phyloP scores from a whole-genome alignment of 2,329 filamentous ascomycete species.

The Colletotrichum godetiae region DNA sequence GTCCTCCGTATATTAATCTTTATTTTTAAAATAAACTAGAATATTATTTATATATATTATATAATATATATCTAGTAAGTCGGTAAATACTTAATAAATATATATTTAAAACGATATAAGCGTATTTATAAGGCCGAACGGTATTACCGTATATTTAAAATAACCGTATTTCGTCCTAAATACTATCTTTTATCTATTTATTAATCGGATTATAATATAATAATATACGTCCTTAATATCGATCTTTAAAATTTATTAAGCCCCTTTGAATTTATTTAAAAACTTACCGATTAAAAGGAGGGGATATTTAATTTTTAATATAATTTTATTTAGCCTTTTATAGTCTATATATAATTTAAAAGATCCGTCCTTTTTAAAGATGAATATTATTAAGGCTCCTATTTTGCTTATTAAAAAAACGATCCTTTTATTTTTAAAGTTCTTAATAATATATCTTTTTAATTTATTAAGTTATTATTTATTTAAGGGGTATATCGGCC shows the following conservation, averaged over 20 bases:
- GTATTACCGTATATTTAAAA: neutral
- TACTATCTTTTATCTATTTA: too few species aligned
- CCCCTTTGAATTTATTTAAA: too few species aligned
- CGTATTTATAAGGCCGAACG: neutral
- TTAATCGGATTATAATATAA: too few species aligned
- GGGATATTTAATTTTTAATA: too few species aligned
- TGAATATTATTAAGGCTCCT: neutral
- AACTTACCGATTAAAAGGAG: too few species aligned
- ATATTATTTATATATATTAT: neutral
- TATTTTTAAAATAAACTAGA: neutral
- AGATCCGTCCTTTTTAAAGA: neutral
- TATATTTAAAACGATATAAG: too few species aligned
- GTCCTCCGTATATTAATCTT: neutral
- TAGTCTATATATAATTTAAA: neutral
- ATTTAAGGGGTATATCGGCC: too few species aligned
- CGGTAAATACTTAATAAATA: neutral
- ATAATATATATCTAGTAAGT: neutral
- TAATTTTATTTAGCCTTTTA: too few species aligned
- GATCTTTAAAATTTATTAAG: too few species aligned
- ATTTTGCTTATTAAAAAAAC: neutral
- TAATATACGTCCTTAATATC: too few species aligned
- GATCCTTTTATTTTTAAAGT: too few species aligned
- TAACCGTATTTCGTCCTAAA: neutral
- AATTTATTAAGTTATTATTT: neutral
- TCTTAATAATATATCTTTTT: neutral